Conservation (phyloP, 2,329 filamentous ascomycete genomes). For the Hirsutella thompsonii region DNA sequence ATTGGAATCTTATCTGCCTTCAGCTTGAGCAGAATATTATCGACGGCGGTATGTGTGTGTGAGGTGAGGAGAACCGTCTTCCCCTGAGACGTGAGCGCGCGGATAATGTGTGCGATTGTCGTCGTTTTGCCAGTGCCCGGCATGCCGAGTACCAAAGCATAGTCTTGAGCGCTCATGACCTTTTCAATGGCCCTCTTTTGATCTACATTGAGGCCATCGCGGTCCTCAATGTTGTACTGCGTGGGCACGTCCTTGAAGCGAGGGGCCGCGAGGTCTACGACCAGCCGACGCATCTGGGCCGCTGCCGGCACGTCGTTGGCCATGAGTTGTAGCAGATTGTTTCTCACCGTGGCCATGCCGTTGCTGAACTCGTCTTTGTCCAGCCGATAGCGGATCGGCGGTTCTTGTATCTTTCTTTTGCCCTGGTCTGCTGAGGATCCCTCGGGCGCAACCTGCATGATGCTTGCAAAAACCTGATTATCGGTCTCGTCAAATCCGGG, state of each 20-base stretch:
- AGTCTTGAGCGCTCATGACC: slow-evolving; percentile 91
- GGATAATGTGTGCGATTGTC: slow-evolving; percentile 94
- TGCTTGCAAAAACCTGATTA: slow-evolving; percentile 81
- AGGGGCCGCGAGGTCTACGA: slow-evolving; percentile 65
- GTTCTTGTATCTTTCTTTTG: slow-evolving; percentile 35
- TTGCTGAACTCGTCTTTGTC: slow-evolving; percentile 99
- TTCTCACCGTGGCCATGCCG: slow-evolving; percentile 87
- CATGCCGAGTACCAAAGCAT: slow-evolving; percentile 96
- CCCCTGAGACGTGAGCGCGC: slow-evolving; percentile 72
- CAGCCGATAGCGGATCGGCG: slow-evolving; percentile 62
- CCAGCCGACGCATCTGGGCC: slow-evolving; percentile 59
- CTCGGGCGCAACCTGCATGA: slow-evolving; percentile 67
- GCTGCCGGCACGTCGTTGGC: slow-evolving; percentile 60
- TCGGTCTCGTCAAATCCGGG: slow-evolving; percentile 60
- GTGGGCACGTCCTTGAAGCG: slow-evolving; percentile 56
- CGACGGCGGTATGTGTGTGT: slow-evolving; percentile 94
- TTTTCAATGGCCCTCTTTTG: slow-evolving; percentile 81
- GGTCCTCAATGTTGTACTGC: slow-evolving; percentile 47
- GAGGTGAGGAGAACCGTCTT: slow-evolving; percentile 91
- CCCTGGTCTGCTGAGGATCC: slow-evolving; percentile 36
- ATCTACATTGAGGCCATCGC: slow-evolving; percentile 68
- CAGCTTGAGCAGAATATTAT: slow-evolving; percentile 94
- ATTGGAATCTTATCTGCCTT: slow-evolving; percentile 65
- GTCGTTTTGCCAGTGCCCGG: slow-evolving; percentile 97
- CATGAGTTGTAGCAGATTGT: slow-evolving; percentile 91